phyloP scores from a whole-genome alignment of 495 filamentous ascomycete genomes.

The Hypoxylon lienhwacheense region DNA sequence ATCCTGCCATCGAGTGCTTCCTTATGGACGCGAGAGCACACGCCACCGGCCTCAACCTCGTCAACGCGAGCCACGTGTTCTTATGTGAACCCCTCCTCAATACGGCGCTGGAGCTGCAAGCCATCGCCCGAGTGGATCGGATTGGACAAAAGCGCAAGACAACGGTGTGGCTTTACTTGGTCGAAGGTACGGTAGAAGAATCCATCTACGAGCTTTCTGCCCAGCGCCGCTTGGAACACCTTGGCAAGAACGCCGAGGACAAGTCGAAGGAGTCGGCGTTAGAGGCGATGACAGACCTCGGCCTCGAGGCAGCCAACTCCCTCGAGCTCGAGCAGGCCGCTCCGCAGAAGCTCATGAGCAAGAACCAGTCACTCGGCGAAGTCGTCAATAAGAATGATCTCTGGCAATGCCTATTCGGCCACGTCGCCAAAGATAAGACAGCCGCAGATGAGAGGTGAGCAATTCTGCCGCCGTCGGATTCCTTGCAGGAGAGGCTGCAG shows the following conservation, averaged over 20 bases:
- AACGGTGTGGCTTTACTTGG: constrained; percentile 92
- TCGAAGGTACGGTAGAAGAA: constrained; percentile 86
- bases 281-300: constrained; percentile 50
- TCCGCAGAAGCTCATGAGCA: constrained; percentile 67
- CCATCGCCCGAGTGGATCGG: constrained; percentile 88
- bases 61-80: constrained; percentile 93
- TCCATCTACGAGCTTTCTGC: constrained; percentile 87
- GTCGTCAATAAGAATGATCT: constrained; percentile 76
- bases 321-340: constrained; percentile 73
- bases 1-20: constrained; percentile 79
- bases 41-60: constrained; percentile 82
- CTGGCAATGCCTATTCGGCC: constrained; percentile 86
- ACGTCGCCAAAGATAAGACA: constrained; percentile 17
- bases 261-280: constrained; percentile 39
- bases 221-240: constrained; percentile 71
- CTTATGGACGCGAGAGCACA: constrained; percentile 86
- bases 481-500: constrained; percentile 20
- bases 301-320: constrained; percentile 79
- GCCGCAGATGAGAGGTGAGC: neutral
- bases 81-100: constrained; percentile 92
- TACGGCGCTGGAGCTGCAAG: constrained; percentile 89
- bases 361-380: constrained; percentile 74
- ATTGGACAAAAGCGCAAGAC: constrained; percentile 88
- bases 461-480: constrained; percentile 15
- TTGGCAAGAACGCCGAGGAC: constrained; percentile 51